Evolutionary conservation across 805 yeast species (phyloP).

Genomic region (Myxozyma monticola): DNA sequence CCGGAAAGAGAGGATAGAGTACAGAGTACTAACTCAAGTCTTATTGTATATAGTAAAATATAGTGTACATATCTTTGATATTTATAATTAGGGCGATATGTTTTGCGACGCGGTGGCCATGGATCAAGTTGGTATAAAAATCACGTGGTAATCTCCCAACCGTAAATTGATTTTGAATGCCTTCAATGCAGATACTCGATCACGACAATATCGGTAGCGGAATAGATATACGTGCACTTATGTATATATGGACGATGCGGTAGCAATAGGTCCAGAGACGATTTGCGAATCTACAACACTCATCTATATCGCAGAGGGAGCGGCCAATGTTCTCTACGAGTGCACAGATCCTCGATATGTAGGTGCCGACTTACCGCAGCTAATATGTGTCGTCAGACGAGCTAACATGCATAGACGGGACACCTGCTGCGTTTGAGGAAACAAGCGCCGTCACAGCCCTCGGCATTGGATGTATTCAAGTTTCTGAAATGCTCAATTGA

Average conservation of each 20-base stretch:
- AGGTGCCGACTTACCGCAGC: too few relatives aligned
- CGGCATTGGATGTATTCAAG: constrained; percentile 12
- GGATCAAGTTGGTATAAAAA: too few relatives aligned
- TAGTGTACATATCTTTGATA: not conserved
- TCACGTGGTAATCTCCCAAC: too few relatives aligned
- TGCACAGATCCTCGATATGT: constrained; percentile 6
- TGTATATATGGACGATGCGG: too few relatives aligned
- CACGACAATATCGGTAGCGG: too few relatives aligned
- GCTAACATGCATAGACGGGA: too few relatives aligned
- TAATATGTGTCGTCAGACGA: too few relatives aligned
- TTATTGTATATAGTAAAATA: not conserved
- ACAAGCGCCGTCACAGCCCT: constrained; percentile 17
- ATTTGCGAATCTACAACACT: too few relatives aligned
- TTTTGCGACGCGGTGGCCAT: not conserved
- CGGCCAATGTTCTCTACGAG: constrained; percentile 24
- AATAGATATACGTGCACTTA: too few relatives aligned
- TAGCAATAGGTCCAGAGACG: too few relatives aligned
- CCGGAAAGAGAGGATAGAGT: constrained; percentile 47
- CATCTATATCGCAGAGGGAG: constrained; percentile 29
- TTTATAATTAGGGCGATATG: not conserved
- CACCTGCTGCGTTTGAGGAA: constrained; percentile 21
- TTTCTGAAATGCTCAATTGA: constrained; percentile 9
- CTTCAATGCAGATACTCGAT: too few relatives aligned
- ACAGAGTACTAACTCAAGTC: not conserved
- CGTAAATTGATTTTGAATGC: too few relatives aligned